Percentiles rank a stretch among this genome's conserved stretches.
phyloP scores from a whole-genome alignment of 2,329 filamentous ascomycete species.

The Bimuria novae-zelandiae region DNA sequence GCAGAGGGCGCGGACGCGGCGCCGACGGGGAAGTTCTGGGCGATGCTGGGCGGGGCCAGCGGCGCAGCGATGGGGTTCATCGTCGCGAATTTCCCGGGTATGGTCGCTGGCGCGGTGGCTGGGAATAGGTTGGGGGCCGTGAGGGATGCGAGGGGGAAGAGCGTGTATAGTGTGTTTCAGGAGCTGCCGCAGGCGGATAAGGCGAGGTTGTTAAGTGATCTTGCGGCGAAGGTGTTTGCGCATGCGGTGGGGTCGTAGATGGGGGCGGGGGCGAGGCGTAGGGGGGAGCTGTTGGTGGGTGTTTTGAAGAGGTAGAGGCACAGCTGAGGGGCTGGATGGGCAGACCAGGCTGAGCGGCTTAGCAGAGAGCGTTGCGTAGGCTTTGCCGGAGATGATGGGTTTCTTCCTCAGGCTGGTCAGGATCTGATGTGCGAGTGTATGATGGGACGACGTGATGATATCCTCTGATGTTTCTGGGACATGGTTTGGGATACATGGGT shows the following conservation, averaged over 20 bases:
- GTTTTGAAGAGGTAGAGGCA: too few relatives aligned
- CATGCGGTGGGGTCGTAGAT: slow-evolving; percentile 62
- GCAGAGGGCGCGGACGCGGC: slow-evolving; percentile 67
- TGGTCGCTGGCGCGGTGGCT: slow-evolving; percentile 87
- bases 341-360: neutral
- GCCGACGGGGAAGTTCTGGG: slow-evolving; percentile 81
- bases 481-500: too few relatives aligned
- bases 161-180: slow-evolving; percentile 89
- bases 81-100: slow-evolving; percentile 85
- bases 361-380: neutral
- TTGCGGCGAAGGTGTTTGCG: slow-evolving; percentile 86
- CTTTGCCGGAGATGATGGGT: too few relatives aligned
- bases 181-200: slow-evolving; percentile 84
- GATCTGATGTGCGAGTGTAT: too few relatives aligned
- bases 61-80: slow-evolving; percentile 95
- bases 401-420: too few relatives aligned
- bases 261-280: neutral
- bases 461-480: slow-evolving; percentile 12
- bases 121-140: slow-evolving; percentile 91
- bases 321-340: neutral
- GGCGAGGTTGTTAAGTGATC: slow-evolving; percentile 76
- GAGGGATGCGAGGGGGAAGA: slow-evolving; percentile 89
- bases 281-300: neutral
- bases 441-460: slow-evolving; percentile 19
- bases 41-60: slow-evolving; percentile 79